Evolutionary conservation across 1,284 basidiomycete species (phyloP).

Genomic region (Fomitopsis pinicola): DNA sequence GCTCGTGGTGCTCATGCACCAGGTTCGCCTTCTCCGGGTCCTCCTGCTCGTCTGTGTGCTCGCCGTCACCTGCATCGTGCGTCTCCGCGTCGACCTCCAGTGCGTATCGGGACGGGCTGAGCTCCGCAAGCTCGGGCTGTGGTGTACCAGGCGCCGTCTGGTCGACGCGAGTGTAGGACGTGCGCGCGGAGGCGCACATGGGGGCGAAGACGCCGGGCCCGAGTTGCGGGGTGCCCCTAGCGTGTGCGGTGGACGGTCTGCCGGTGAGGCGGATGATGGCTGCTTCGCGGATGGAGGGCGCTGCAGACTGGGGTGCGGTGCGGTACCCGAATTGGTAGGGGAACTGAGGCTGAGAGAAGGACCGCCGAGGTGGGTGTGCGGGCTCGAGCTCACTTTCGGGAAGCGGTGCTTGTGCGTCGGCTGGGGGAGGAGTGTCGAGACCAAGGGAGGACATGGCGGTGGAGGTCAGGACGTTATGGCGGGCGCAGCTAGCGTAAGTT

Average conservation of each 20-base stretch:
- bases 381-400: background rate
- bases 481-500: background rate
- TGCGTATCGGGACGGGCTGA: constrained; percentile 12
- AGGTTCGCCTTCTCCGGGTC: constrained; percentile 8
- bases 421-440: background rate
- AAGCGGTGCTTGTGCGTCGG: background rate
- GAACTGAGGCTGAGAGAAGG: constrained; percentile 7
- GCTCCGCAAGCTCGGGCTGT: constrained; percentile 8
- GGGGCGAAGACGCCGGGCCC: constrained; percentile 21
- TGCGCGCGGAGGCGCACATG: constrained; percentile 32
- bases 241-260: constrained; percentile 1
- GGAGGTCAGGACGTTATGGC: background rate
- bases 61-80: constrained; percentile 12
- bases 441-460: background rate
- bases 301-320: background rate
- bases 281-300: constrained; percentile 7
- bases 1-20: constrained; percentile 9
- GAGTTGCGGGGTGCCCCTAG: background rate
- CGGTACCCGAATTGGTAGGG: constrained; percentile 1
- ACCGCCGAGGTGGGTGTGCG: background rate
- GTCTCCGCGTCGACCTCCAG: constrained; percentile 12
- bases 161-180: constrained; percentile 35
- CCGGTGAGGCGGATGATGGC: constrained; percentile 12
- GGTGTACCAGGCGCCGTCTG: constrained; percentile 12
- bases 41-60: constrained; percentile 9